phyloP scores from a whole-genome alignment of 176 grass and related monocot species.

The Dendrocalamus sinicus region DNA sequence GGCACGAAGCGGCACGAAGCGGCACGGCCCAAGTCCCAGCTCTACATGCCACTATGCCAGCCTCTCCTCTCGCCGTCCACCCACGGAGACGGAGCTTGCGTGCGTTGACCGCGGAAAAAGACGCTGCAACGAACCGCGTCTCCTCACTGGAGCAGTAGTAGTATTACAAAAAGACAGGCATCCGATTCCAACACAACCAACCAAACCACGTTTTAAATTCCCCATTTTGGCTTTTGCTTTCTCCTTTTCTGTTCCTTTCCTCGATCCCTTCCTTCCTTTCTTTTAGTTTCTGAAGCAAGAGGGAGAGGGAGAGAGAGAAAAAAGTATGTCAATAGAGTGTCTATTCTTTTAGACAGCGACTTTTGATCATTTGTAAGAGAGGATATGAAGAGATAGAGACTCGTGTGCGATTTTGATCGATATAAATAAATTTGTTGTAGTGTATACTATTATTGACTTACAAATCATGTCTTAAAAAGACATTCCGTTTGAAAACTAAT shows the following conservation, averaged over 20 bases:
- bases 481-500: too few relatives aligned
- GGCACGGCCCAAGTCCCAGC: too few relatives aligned
- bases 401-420: too few relatives aligned
- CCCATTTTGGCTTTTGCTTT: neutral
- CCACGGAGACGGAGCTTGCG: neutral
- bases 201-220: slow-evolving; percentile 15
- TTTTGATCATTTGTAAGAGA: too few relatives aligned
- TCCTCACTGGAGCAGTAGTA: neutral
- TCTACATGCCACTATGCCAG: slow-evolving; percentile 23
- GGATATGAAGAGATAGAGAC: too few relatives aligned
- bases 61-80: neutral
- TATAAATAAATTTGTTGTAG: too few relatives aligned
- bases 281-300: neutral
- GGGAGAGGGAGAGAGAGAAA: neutral
- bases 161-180: neutral
- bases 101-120: slow-evolving; percentile 36
- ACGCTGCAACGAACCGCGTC: neutral
- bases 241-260: neutral
- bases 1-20: too few relatives aligned
- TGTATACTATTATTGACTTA: too few relatives aligned
- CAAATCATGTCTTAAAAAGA: too few relatives aligned
- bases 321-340: neutral
- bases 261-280: neutral
- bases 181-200: slow-evolving; percentile 21
- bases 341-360: too few relatives aligned